Percentiles rank a stretch among this genome's conserved stretches.
These are phyloP conservation scores for Chrysanthemum lavandulifolium DNA, from an alignment of 129 eudicot species.

Conservation along the genomic window DNA sequence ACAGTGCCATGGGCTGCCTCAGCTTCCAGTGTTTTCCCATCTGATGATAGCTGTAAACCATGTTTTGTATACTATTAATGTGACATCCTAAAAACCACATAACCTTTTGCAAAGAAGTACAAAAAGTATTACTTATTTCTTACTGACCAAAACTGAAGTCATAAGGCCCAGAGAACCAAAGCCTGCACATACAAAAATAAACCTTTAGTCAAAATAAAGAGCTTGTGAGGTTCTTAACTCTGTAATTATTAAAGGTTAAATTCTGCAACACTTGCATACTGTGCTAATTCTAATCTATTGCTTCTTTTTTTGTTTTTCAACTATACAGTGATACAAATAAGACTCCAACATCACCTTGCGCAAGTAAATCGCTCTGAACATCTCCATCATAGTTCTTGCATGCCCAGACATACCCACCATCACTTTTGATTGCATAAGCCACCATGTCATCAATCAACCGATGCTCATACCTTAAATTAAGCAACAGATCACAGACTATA, in stretches of 20 bases:
- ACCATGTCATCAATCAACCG: slow-evolving; percentile 99
- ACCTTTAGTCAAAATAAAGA: slow-evolving; percentile 4
- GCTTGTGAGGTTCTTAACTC: background rate
- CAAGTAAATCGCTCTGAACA: slow-evolving; percentile 97
- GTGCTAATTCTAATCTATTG: background rate
- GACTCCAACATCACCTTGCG: slow-evolving; percentile 64
- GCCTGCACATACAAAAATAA: slow-evolving; percentile 48
- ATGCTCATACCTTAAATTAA: slow-evolving; percentile 80
- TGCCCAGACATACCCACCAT: slow-evolving; percentile 98
- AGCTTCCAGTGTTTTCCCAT: slow-evolving; percentile 91
- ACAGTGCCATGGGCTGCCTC: slow-evolving; percentile 99
- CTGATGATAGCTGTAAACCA: slow-evolving; percentile 70
- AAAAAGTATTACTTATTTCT: background rate
- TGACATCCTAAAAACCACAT: slow-evolving; percentile 16
- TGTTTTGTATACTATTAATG: background rate
- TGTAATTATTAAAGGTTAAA: slow-evolving; percentile 8
- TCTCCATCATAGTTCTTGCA: slow-evolving; percentile 99
- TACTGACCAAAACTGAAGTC: slow-evolving; percentile 86
- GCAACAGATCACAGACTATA: background rate
- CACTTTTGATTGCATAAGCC: slow-evolving; percentile 89
- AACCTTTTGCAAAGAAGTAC: background rate
- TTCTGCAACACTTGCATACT: background rate
- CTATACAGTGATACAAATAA: background rate
- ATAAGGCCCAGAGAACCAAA: slow-evolving; percentile 96
- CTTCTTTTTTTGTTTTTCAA: background rate